Base-by-base conservation (phyloP, 2,329 filamentous ascomycete genomes). In the Hymenoscyphus albidus region DNA sequence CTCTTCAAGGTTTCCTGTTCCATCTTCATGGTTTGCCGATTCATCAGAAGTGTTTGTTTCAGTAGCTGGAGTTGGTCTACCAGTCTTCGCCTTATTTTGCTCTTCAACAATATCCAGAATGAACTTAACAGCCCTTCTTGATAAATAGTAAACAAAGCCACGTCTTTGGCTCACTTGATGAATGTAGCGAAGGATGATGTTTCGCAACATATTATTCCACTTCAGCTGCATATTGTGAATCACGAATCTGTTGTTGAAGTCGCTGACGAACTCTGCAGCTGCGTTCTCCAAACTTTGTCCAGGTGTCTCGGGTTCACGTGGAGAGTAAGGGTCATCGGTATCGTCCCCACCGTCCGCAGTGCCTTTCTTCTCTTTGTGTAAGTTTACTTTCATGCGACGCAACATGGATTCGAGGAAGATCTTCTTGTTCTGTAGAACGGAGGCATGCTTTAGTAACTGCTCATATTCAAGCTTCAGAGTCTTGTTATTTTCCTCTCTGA, bases 171-270 rank as follows among this genome's bases (percentile, higher is more conserved):
- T 93, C 73, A 96, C 95, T 80, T 99, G 95, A 74, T 99, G 95
- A 68, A 95, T 96, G 76, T 99, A 99, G 31, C 95, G 91, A 51
- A 99, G 84, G 59, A 99, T 95, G 72, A 97, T 97, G 74, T 99
- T 98, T 65, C 95, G 88, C 44, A 99, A 79, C 12, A 93, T 86
- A 72, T 99, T 99, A 79, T 97, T 98, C 95, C 95, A 99, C 77
- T 99, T 99, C 64, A 99, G 81, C 74, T 99, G 95, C 75, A 96
- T 86, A 72, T 99, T 99, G 80, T 99, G 95, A 61, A 99, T 90
- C 71, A 98, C 94, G 80, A 99, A 99, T 1, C 95, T 90, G 74
- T 99, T 99, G 76, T 96, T 95, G 81, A 97, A 99, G 75, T 98
- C 93, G 76, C 91, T 97, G 59, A 91, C 88, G 70, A 94, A 94